phyloP scores from a whole-genome alignment of 345 rosid species.

The Citrus inodora region DNA sequence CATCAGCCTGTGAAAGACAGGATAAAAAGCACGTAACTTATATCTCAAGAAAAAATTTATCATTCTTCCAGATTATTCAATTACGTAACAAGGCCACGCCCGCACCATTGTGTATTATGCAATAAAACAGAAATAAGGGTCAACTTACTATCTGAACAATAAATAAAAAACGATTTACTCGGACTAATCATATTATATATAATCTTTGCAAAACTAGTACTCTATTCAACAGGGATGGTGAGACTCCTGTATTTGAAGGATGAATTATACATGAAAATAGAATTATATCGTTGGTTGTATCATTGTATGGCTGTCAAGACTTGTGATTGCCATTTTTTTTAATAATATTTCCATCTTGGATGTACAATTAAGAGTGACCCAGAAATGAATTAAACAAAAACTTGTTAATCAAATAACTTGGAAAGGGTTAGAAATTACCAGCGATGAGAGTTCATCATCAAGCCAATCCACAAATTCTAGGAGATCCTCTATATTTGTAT shows the following conservation, averaged over 20 bases:
- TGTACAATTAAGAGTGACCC: background rate
- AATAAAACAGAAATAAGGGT: background rate
- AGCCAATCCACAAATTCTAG: conserved; percentile 78
- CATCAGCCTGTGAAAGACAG: conserved; percentile 61
- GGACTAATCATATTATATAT: background rate
- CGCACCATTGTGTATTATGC: background rate
- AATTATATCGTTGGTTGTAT: background rate
- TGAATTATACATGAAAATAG: background rate
- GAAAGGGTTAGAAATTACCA: conserved; percentile 48
- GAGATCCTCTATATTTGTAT: conserved; percentile 69
- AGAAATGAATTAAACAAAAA: background rate
- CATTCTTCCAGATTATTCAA: background rate
- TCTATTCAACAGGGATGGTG: background rate
- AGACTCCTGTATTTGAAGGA: background rate
- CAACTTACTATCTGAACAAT: background rate
- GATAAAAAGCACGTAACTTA: background rate
- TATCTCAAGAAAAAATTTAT: background rate
- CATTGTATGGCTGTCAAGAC: background rate
- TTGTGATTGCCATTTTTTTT: background rate
- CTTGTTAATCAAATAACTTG: background rate
- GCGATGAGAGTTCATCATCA: conserved; percentile 60
- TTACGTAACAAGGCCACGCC: background rate
- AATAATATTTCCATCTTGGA: background rate
- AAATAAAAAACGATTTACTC: background rate
- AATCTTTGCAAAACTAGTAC: background rate